Evolutionary conservation across 257 asterid species (phyloP), one percentile per base, ranked within the genome.

Genomic region (Ilex asprella): DNA sequence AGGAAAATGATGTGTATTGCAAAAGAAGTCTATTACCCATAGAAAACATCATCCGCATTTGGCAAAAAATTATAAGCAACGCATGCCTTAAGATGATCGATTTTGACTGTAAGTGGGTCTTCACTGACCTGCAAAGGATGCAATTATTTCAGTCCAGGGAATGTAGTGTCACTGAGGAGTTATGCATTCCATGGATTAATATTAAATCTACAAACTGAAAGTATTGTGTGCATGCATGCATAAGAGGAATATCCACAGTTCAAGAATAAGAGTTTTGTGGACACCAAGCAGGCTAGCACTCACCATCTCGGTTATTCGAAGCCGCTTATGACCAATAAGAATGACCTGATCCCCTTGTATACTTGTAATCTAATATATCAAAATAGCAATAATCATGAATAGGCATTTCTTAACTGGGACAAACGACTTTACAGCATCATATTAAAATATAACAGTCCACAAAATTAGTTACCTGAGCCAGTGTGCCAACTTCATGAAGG

Each of bases 1-100:
- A 55, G 58, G 55, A 50, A 63, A 54, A 62, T 59, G 12, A 10
- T 51, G 31, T 0, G 27, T 21, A 21, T 21, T 21, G 27, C 27
- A 21, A 21, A 21, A 21, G 8, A 35, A 35, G 8, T 35, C 8
- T 35, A 8, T 35, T 3, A 8, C 41, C 41, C 27, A 21, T 21
- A 21, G 27, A 21, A 21, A 21, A 35, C 1, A 4, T 35, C 41
- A 35, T 35, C 41, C 73, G 50, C 31, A 39, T 32, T 39, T 61
- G n/a, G 60, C 31, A 7, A 54, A 30, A 70, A 60, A 27, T 61
- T 52, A 65, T 15, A 61, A 59, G 59, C 57, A 52, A 54, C 35
- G 41, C 71, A 66, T 74, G 81, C 99, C 97, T 93, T 87, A 78
- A 93, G 89, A 84, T 93, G 99, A 72, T 89, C 97, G 70, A 93